Evolutionary conservation across 2,329 filamentous ascomycete species (phyloP).

Genomic region (Aspergillus fumigatus): DNA sequence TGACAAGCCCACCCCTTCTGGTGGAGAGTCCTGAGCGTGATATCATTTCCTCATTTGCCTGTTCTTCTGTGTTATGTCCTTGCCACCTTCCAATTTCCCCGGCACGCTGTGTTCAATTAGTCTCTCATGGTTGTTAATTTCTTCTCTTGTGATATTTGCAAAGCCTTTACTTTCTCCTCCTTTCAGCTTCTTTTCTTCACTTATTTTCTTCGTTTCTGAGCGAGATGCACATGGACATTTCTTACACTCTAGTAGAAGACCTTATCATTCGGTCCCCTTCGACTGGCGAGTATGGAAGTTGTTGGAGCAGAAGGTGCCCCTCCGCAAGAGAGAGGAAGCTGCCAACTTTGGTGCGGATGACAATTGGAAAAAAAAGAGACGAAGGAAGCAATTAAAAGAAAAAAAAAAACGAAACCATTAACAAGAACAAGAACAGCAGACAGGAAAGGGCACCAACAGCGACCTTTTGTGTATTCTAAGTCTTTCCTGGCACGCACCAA

Average conservation of each 20-base stretch:
- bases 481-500: constrained; percentile 23
- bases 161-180: constrained; percentile 8
- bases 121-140: constrained; percentile 22
- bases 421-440: constrained; percentile 18
- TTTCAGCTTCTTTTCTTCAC: not conserved
- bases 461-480: constrained; percentile 27
- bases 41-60: constrained; percentile 13
- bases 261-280: not conserved
- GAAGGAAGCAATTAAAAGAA: constrained; percentile 3
- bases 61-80: constrained; percentile 10
- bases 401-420: constrained; percentile 3
- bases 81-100: constrained; percentile 9
- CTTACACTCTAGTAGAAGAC: not conserved
- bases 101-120: constrained; percentile 11
- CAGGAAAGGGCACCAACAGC: constrained; percentile 1
- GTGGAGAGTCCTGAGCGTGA: constrained; percentile 26
- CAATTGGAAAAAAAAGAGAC: constrained; percentile 12
- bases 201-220: constrained; percentile 9
- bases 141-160: constrained; percentile 22
- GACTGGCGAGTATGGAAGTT: constrained; percentile 6
- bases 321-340: not conserved
- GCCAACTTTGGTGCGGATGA: constrained; percentile 1
- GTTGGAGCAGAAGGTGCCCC: constrained; percentile 2
- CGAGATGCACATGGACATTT: constrained; percentile 8
- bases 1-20: constrained; percentile 33